A percentile compares a stretch with the other conserved stretches of the same genome.
Conservation (phyloP, 2,329 filamentous ascomycete genomes). For the Trichophyton verrucosum region DNA sequence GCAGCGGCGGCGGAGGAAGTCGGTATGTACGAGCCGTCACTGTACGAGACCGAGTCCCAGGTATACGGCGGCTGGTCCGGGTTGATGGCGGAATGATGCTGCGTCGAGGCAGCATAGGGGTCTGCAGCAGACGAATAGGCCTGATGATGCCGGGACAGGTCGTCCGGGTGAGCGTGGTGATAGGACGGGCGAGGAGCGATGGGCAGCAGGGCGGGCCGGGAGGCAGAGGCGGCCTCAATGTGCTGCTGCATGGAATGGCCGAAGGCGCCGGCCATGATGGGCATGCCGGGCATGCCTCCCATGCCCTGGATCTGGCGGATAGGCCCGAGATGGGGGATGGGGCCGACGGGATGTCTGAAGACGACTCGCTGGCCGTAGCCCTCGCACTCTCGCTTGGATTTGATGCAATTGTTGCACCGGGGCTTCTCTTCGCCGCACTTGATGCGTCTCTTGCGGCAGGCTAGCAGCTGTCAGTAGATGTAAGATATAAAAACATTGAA, state of each 20-base stretch:
- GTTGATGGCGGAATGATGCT: not conserved
- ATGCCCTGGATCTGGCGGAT: constrained; percentile 15
- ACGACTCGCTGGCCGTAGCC: constrained; percentile 32
- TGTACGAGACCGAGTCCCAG: constrained; percentile 1
- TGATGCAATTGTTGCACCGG: constrained; percentile 35
- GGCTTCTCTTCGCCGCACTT: constrained; percentile 80
- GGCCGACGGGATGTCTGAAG: constrained; percentile 30
- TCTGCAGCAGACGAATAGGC: not conserved
- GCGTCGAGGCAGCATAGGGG: not conserved
- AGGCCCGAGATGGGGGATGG: constrained; percentile 17
- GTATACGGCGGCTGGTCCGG: not conserved
- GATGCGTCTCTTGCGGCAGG: constrained; percentile 86
- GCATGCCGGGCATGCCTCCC: constrained; percentile 3
- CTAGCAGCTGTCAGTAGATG: constrained; percentile 31
- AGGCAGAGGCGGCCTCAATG: constrained; percentile 5
- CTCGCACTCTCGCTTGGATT: constrained; percentile 35
- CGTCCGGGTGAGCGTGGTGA: not conserved
- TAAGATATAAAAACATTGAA: not conserved
- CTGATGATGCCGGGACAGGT: not conserved
- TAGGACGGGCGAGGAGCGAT: constrained; percentile 14
- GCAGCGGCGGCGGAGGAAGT: not conserved
- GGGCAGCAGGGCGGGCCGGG: constrained; percentile 11
- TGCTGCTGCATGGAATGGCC: constrained; percentile 8
- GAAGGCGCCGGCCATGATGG: constrained; percentile 9
- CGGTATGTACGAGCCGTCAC: not conserved